phyloP scores from a whole-genome alignment of 768 basidiomycete species.

The Chalciporus pseudorubinellus region DNA sequence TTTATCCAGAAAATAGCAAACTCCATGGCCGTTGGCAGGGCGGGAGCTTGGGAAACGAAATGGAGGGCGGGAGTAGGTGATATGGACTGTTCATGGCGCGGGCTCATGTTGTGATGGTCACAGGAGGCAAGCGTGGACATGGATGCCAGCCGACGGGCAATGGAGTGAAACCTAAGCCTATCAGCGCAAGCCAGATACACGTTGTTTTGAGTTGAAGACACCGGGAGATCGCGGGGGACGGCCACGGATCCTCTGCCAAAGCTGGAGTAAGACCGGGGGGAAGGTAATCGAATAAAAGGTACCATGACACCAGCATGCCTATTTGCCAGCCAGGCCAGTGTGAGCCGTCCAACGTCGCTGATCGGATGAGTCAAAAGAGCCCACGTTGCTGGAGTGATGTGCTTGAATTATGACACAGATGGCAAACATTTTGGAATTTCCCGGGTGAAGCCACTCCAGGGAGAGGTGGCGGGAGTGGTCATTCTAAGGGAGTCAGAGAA shows the following conservation, averaged over 20 bases:
- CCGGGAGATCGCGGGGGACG: too few species aligned
- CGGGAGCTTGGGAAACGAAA: background rate
- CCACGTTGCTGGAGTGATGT: background rate
- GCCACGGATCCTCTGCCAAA: too few species aligned
- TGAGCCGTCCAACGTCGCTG: background rate
- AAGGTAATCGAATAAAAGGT: background rate
- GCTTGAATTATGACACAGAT: too few species aligned
- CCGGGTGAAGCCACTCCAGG: too few species aligned
- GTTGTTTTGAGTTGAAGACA: background rate
- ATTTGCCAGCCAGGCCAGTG: too few species aligned
- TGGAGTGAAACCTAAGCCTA: background rate
- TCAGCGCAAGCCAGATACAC: background rate
- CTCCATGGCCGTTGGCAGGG: background rate
- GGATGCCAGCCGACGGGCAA: background rate
- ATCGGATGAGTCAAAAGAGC: background rate
- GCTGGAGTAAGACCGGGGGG: too few species aligned
- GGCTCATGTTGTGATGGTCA: background rate
- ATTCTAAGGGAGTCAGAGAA: too few species aligned
- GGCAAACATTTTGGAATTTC: too few species aligned
- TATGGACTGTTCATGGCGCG: background rate
- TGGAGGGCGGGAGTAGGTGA: background rate
- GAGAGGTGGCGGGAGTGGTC: too few species aligned
- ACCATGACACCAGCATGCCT: background rate
- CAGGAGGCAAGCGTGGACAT: background rate
- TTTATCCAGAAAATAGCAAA: background rate